Conservation (phyloP, 1,284 basidiomycete species). For the Cystobasidium pallidum region DNA sequence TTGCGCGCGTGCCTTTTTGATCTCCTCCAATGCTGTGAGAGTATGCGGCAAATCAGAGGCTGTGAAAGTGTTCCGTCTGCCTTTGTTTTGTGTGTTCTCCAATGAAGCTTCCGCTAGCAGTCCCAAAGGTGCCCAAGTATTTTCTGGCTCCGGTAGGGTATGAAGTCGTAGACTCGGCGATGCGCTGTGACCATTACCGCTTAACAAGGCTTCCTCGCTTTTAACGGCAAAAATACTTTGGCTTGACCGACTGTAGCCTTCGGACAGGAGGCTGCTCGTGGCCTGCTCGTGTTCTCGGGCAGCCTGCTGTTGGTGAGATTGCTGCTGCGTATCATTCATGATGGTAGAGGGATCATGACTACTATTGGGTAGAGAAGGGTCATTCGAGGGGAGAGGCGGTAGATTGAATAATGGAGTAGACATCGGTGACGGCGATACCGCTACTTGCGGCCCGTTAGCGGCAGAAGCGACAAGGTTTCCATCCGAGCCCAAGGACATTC, state of each 20-base stretch:
- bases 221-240: slow-evolving; percentile 24
- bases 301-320: background rate
- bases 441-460: background rate
- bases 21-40: slow-evolving; percentile 17
- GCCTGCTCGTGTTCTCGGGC: background rate
- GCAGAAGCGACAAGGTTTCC: slow-evolving; percentile 21
- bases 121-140: slow-evolving; percentile 84
- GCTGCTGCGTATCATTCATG: background rate
- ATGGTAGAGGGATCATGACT: background rate
- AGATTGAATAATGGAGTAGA: background rate
- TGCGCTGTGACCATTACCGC: background rate
- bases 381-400: background rate
- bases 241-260: slow-evolving; percentile 49
- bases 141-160: slow-evolving; percentile 74
- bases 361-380: background rate
- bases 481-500: slow-evolving; percentile 30
- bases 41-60: slow-evolving; percentile 46
- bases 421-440: background rate
- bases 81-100: slow-evolving; percentile 67
- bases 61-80: slow-evolving; percentile 45
- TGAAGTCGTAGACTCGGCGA: slow-evolving; percentile 64
- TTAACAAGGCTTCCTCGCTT: slow-evolving; percentile 1
- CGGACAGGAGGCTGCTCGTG: background rate
- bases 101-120: slow-evolving; percentile 87
- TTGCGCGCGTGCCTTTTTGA: background rate